Evolutionary conservation across 495 filamentous ascomycete genomes (phyloP).

Genomic region (Gamarada debralockiae): DNA sequence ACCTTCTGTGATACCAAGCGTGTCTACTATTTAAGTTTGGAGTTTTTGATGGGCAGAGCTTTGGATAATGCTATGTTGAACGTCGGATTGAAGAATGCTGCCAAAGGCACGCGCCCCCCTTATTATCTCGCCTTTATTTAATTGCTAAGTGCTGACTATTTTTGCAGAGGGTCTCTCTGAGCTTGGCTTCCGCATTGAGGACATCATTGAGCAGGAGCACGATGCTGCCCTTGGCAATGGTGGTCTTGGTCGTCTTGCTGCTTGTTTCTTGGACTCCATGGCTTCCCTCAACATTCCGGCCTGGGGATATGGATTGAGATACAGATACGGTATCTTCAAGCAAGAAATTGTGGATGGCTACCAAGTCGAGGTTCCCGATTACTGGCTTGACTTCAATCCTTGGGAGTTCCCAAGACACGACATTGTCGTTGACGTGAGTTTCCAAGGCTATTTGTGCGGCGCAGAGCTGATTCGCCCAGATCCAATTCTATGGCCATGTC

Average conservation of each 20-base stretch:
- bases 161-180: slow-evolving; percentile 67
- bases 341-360: slow-evolving; percentile 98
- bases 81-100: slow-evolving; percentile 79
- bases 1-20: slow-evolving; percentile 87
- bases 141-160: slow-evolving; percentile 9
- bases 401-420: slow-evolving; percentile 98
- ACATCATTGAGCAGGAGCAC: slow-evolving; percentile 91
- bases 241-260: slow-evolving; percentile 89
- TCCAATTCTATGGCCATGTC: slow-evolving; percentile 92
- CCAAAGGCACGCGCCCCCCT: slow-evolving; percentile 53
- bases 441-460: background rate
- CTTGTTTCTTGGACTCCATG: slow-evolving; percentile 94
- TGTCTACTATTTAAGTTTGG: slow-evolving; percentile 92
- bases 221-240: slow-evolving; percentile 97
- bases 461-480: slow-evolving; percentile 32
- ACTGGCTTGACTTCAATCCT: slow-evolving; percentile 99
- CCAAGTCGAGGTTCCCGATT: slow-evolving; percentile 96
- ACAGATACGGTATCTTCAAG: slow-evolving; percentile 98
- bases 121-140: background rate
- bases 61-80: slow-evolving; percentile 99
- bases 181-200: slow-evolving; percentile 94
- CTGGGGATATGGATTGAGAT: slow-evolving; percentile 94
- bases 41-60: slow-evolving; percentile 95
- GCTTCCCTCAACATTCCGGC: slow-evolving; percentile 92
- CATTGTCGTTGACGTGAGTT: slow-evolving; percentile 72